Percentiles rank a stretch among this genome's conserved stretches.
Evolutionary conservation across 225 moss, liverwort and hornwort genomes (phyloP).

Genomic region (Sphagnum contortum): DNA sequence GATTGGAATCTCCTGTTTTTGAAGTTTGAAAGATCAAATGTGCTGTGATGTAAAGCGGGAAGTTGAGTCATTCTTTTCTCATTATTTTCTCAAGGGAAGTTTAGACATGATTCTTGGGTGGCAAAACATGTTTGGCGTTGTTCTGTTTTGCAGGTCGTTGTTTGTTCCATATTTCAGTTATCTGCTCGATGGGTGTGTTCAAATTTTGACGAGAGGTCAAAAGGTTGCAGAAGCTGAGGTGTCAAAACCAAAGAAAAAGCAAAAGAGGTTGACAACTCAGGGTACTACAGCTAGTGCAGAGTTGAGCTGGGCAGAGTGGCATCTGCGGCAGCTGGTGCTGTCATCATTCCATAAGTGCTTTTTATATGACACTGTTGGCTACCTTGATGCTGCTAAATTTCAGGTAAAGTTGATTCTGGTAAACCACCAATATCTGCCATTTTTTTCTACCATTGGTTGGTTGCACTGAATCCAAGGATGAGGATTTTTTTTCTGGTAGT

Average conservation of each 20-base stretch:
- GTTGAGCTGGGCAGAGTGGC: conserved; percentile 61
- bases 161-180: conserved; percentile 96
- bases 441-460: no score
- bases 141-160: conserved; percentile 51
- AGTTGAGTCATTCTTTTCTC: no score
- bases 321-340: conserved; percentile 75
- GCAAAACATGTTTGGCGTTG: not conserved
- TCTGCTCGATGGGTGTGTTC: conserved; percentile 62
- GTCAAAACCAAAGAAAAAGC: conserved; percentile 60
- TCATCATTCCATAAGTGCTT: conserved; percentile 87
- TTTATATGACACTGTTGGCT: conserved; percentile 73
- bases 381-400: conserved; percentile 81
- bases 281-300: conserved; percentile 10
- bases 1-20: no score
- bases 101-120: no score
- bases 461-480: no score
- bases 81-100: no score
- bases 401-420: conserved; percentile 36
- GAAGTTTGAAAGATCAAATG: no score
- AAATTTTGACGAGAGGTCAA: conserved; percentile 42
- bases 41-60: no score
- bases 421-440: no score
- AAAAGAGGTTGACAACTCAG: conserved; percentile 22
- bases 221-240: conserved; percentile 13
- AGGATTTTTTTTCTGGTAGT: no score